phyloP scores from a whole-genome alignment of 345 rosid genomes.

The Noccaea caerulescens region DNA sequence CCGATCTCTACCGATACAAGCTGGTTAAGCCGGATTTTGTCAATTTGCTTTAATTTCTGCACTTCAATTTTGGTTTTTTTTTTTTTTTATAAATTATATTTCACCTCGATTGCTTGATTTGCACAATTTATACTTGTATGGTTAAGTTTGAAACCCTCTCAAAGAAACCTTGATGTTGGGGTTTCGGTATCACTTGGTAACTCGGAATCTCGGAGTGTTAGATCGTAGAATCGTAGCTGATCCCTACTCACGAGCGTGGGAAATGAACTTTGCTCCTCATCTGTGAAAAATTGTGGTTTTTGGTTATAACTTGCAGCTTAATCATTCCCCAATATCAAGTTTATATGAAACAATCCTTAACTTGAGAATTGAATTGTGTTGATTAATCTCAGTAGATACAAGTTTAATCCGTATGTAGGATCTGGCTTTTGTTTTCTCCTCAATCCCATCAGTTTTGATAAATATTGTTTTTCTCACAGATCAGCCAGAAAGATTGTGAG shows the following conservation, averaged over 20 bases:
- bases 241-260: not conserved
- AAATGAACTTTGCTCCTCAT: slow-evolving; percentile 1
- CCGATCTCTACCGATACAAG: slow-evolving; percentile 15
- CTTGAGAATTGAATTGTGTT: not conserved
- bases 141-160: not conserved
- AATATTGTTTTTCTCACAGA: slow-evolving; percentile 47
- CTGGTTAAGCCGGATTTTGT: not conserved
- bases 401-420: not conserved
- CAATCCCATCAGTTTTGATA: not conserved
- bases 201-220: slow-evolving; percentile 1
- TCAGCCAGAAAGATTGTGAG: slow-evolving; percentile 84
- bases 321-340: not conserved
- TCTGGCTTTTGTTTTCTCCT: slow-evolving; percentile 4
- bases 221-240: slow-evolving; percentile 26
- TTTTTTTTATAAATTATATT: not conserved
- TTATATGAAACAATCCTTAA: not conserved
- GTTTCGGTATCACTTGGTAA: not conserved
- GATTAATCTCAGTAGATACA: not conserved
- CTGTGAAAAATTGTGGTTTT: not conserved
- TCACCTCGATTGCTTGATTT: slow-evolving; percentile 25
- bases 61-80: slow-evolving; percentile 6
- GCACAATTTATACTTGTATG: not conserved
- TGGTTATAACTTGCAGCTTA: not conserved
- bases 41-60: not conserved
- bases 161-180: not conserved